These are phyloP conservation scores for Scleroderma citrinum DNA, from an alignment of 768 basidiomycete genomes.

Conservation along the genomic window DNA sequence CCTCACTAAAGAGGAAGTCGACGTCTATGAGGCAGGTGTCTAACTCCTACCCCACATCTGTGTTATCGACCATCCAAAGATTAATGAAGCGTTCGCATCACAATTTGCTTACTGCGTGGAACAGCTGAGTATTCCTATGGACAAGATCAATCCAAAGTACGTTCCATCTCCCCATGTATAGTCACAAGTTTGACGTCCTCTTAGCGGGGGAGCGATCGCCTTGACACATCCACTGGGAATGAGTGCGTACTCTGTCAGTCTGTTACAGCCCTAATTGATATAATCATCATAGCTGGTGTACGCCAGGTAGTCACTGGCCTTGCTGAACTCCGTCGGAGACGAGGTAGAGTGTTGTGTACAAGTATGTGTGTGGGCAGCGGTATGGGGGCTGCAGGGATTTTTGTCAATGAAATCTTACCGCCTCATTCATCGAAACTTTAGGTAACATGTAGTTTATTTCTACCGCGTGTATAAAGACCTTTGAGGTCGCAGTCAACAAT, in stretches of 20 bases:
- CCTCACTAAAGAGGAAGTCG: constrained; percentile 64
- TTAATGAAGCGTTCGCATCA: constrained; percentile 89
- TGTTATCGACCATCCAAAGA: constrained; percentile 34
- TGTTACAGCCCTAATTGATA: constrained; percentile 9
- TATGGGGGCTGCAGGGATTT: constrained; percentile 81
- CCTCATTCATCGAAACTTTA: constrained; percentile 18
- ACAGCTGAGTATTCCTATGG: constrained; percentile 64
- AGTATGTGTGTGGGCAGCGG: constrained; percentile 82
- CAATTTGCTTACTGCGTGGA: constrained; percentile 93
- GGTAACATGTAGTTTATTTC: background rate
- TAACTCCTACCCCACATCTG: background rate
- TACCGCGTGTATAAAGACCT: background rate
- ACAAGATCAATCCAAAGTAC: constrained; percentile 84
- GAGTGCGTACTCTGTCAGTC: constrained; percentile 44
- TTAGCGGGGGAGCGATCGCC: constrained; percentile 81
- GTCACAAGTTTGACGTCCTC: constrained; percentile 3
- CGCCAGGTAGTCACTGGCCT: constrained; percentile 89
- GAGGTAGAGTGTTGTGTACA: constrained; percentile 70
- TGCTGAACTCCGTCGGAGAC: constrained; percentile 66
- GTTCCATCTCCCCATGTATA: constrained; percentile 14
- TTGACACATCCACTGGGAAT: constrained; percentile 78
- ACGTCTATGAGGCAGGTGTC: constrained; percentile 63
- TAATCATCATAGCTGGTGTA: constrained; percentile 53
- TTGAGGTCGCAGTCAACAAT: constrained; percentile 54
- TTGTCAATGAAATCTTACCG: constrained; percentile 58